Evolutionary conservation across 192 early-diverging fungal genomes (phyloP).

Genomic region (Radiomyces spectabilis): DNA sequence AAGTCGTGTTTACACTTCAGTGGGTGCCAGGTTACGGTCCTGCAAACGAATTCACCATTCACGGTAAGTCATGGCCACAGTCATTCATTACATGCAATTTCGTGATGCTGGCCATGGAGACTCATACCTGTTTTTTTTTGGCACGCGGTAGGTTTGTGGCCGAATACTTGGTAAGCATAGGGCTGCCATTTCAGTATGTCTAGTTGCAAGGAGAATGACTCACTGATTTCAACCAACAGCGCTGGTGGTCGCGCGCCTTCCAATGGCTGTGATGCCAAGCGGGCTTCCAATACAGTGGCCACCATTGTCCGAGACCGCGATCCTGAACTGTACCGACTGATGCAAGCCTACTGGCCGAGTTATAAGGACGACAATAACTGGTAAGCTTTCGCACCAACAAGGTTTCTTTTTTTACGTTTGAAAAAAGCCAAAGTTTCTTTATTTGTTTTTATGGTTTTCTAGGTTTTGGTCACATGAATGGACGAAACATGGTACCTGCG

Average conservation of each 20-base stretch:
- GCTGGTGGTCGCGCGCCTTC: slow-evolving; percentile 27
- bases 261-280: slow-evolving; percentile 57
- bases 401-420: background rate
- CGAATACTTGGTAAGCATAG: slow-evolving; percentile 31
- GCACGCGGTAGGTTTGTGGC: no score
- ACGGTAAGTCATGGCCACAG: no score
- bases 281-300: slow-evolving; percentile 49
- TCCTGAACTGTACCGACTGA: slow-evolving; percentile 17
- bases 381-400: slow-evolving; percentile 1
- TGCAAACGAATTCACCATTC: slow-evolving; percentile 30
- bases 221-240: no score
- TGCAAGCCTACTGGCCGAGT: slow-evolving; percentile 38
- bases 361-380: slow-evolving; percentile 69
- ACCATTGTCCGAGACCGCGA: slow-evolving; percentile 31
- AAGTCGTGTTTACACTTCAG: slow-evolving; percentile 25
- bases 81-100: no score
- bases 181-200: no score
- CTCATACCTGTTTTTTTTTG: no score
- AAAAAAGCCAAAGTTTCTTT: background rate
- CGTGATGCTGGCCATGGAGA: no score
- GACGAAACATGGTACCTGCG: slow-evolving; percentile 42
- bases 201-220: no score
- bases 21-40: slow-evolving; percentile 28
- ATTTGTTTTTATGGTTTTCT: background rate
- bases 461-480: slow-evolving; percentile 45